Conservation (phyloP, 2,329 filamentous ascomycete genomes). For the Ustulina deusta region DNA sequence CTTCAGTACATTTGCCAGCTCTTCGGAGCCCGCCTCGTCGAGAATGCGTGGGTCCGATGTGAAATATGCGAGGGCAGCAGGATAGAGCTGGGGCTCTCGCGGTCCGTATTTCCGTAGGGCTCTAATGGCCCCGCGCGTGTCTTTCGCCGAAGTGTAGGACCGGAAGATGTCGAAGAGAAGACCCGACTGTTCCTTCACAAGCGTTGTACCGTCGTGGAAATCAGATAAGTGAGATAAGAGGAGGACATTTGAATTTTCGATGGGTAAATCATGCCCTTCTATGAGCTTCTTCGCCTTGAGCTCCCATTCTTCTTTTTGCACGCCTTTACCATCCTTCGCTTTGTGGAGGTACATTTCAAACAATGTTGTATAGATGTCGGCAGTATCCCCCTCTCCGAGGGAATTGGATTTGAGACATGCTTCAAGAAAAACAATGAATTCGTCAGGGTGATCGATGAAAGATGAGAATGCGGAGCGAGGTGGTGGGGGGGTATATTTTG, state of each 20-base stretch:
- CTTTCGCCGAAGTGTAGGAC: slow-evolving; percentile 91
- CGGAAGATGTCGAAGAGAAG: slow-evolving; percentile 96
- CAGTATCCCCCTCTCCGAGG: slow-evolving; percentile 78
- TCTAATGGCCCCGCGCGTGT: slow-evolving; percentile 90
- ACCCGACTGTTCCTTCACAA: slow-evolving; percentile 94
- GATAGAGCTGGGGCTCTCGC: slow-evolving; percentile 90
- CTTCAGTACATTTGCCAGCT: slow-evolving; percentile 82
- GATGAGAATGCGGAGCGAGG: slow-evolving; percentile 93
- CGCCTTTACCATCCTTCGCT: slow-evolving; percentile 78
- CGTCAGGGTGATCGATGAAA: slow-evolving; percentile 91
- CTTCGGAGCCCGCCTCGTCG: slow-evolving; percentile 84
- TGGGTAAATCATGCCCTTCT: slow-evolving; percentile 81
- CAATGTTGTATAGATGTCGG: slow-evolving; percentile 91
- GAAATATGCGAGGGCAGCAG: slow-evolving; percentile 92
- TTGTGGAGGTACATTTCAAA: slow-evolving; percentile 99
- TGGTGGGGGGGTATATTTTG: slow-evolving; percentile 80
- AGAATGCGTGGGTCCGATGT: slow-evolving; percentile 85
- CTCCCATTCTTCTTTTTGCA: slow-evolving; percentile 82
- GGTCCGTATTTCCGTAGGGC: slow-evolving; percentile 92
- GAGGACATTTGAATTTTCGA: slow-evolving; percentile 94
- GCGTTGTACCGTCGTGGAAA: slow-evolving; percentile 88
- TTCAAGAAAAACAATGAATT: slow-evolving; percentile 94
- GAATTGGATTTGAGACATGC: slow-evolving; percentile 80
- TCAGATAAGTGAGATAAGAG: slow-evolving; percentile 91
- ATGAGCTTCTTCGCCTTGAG: slow-evolving; percentile 90